Evolutionary conservation across 1,284 basidiomycete species (phyloP).

Genomic region (Phlebopus sp.): DNA sequence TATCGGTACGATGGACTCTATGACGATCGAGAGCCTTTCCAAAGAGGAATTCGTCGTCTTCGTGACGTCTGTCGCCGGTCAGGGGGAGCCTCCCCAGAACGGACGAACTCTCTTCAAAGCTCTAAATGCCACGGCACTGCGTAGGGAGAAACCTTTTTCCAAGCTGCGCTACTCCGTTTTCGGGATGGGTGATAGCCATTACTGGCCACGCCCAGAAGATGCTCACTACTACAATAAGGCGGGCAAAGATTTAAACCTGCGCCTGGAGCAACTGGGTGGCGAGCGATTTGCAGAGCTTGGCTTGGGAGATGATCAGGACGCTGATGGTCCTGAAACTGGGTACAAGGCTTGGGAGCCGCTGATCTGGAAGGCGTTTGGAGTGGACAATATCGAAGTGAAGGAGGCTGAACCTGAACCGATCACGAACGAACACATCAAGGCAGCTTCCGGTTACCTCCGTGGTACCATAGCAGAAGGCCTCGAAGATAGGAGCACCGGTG

Average conservation of each 20-base stretch:
- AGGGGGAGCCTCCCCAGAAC: constrained; percentile 98
- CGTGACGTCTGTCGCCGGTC: constrained; percentile 95
- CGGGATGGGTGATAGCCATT: constrained; percentile 97
- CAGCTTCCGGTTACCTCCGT: constrained; percentile 90
- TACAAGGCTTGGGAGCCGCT: constrained; percentile 94
- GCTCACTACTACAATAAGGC: constrained; percentile 98
- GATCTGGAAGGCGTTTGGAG: constrained; percentile 93
- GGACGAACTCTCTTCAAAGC: constrained; percentile 90
- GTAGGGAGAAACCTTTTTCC: constrained; percentile 53
- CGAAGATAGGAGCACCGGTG: constrained; percentile 83
- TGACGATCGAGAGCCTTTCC: constrained; percentile 71
- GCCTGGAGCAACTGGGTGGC: constrained; percentile 75
- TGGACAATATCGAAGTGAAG: constrained; percentile 84
- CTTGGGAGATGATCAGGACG: constrained; percentile 96
- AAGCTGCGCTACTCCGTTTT: constrained; percentile 84
- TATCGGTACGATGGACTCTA: constrained; percentile 73
- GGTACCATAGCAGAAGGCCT: constrained; percentile 95
- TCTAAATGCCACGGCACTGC: constrained; percentile 63
- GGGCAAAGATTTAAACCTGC: constrained; percentile 84
- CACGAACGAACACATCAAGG: constrained; percentile 99
- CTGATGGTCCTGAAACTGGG: constrained; percentile 94
- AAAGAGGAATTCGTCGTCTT: constrained; percentile 85
- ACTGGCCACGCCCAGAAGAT: constrained; percentile 98
- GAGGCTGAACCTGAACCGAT: constrained; percentile 96
- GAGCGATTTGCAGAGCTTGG: constrained; percentile 74